Percentiles rank a stretch among this genome's conserved stretches.
phyloP scores from a whole-genome alignment of 371 early-diverging fungal species.

The Lichtheimia hyalospora region DNA sequence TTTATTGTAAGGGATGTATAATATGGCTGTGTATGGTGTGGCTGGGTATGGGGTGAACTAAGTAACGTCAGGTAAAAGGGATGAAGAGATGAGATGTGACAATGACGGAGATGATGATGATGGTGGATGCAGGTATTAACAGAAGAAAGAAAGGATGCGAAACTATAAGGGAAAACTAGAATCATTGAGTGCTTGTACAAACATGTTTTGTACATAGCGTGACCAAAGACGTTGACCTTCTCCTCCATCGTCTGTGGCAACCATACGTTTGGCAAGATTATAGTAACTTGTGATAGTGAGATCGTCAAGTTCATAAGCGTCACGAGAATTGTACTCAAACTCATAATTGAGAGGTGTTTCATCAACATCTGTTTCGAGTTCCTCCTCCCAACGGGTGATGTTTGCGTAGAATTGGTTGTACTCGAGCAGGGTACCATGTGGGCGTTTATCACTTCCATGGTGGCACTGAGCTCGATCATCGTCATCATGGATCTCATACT shows the following conservation, averaged over 20 bases:
- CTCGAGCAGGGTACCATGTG: conserved; percentile 29
- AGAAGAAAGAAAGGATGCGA: too few relatives aligned
- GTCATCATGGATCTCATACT: conserved; percentile 44
- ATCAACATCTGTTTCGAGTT: conserved; percentile 10
- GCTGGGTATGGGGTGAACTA: neutral
- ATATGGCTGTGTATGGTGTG: too few relatives aligned
- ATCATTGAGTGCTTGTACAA: conserved; percentile 29
- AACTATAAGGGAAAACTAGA: neutral
- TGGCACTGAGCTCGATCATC: conserved; percentile 11
- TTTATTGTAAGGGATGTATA: neutral
- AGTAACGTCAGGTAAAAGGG: neutral
- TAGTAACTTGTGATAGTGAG: conserved; percentile 51
- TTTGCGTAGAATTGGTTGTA: conserved; percentile 40
- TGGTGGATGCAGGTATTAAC: neutral
- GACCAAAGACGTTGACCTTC: conserved; percentile 31
- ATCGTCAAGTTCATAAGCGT: conserved; percentile 62
- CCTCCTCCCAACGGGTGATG: conserved; percentile 34
- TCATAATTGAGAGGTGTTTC: conserved; percentile 23
- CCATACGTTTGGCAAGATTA: conserved; percentile 47
- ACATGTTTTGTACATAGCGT: conserved; percentile 33
- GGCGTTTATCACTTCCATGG: conserved; percentile 9
- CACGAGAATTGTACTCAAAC: conserved; percentile 57
- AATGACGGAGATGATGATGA: neutral
- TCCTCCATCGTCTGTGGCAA: conserved; percentile 7
- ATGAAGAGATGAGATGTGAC: neutral